Evolutionary conservation across 75 land plant genomes (phyloP).

Genomic region (Sequoia sempervirens): DNA sequence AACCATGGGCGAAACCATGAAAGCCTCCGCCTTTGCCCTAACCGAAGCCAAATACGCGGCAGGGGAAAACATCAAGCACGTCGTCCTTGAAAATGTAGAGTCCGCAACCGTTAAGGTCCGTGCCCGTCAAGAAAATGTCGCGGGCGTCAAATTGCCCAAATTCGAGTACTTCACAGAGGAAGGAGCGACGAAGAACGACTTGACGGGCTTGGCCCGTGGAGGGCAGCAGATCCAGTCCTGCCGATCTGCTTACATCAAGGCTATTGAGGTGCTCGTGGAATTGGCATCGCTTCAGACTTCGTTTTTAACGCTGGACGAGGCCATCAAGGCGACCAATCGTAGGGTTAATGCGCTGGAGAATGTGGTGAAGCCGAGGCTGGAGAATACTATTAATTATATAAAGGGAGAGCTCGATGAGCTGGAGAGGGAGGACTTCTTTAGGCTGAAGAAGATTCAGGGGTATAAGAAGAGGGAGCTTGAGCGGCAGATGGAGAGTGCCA

Average conservation of each 20-base stretch:
- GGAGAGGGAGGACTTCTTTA: slow-evolving; percentile 90
- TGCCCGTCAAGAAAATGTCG: slow-evolving; percentile 80
- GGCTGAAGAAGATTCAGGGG: slow-evolving; percentile 91
- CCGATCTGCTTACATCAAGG: slow-evolving; percentile 69
- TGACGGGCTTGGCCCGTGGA: slow-evolving; percentile 89
- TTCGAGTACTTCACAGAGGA: slow-evolving; percentile 74
- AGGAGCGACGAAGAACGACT: slow-evolving; percentile 36
- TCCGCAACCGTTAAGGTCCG: slow-evolving; percentile 75
- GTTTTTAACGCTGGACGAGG: slow-evolving; percentile 87
- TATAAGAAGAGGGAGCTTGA: slow-evolving; percentile 88
- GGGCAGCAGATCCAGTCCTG: slow-evolving; percentile 92
- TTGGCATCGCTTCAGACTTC: slow-evolving; percentile 94
- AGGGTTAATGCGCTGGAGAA: slow-evolving; percentile 94
- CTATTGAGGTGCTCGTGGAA: slow-evolving; percentile 90
- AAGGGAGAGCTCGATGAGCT: slow-evolving; percentile 94
- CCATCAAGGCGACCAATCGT: slow-evolving; percentile 92
- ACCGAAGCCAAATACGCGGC: slow-evolving; percentile 91
- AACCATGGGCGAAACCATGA: slow-evolving; percentile 90
- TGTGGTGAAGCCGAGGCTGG: slow-evolving; percentile 87
- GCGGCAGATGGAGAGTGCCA: slow-evolving; percentile 45
- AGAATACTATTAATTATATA: slow-evolving; percentile 87
- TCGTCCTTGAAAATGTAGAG: slow-evolving; percentile 71
- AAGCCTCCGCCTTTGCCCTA: slow-evolving; percentile 68
- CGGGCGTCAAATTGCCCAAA: slow-evolving; percentile 86
- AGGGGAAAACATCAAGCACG: slow-evolving; percentile 80